Base-by-base conservation (phyloP, 208 protist genomes). In the Trypanosoma scelopori region DNA sequence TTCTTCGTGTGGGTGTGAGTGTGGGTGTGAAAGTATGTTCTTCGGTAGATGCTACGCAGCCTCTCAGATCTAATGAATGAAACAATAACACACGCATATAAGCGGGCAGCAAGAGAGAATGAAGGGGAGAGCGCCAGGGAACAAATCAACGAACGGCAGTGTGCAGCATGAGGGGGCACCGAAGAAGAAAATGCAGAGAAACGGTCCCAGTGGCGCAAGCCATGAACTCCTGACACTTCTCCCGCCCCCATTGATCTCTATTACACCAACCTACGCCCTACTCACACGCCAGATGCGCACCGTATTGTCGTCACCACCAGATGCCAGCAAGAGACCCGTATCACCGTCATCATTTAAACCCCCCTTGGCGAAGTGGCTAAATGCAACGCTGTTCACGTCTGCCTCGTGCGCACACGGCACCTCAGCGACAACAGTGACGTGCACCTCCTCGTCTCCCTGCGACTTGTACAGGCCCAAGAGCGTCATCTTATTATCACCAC, bases 371-470 rank as follows among this genome's bases (percentile, higher is more conserved):
- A 77, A 43, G 11, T 48, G 63, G 6, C 69, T 56, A 50, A 93
- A 94, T n/a, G 58, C 56, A 13, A 96, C 87, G 52, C 73, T 76
- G 61, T 96, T 96, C 23, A 96, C 90, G 48, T 96, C 90, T 1
- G 87, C 65, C 27, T 79, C 58, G 55, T 94, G 90, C 7, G 86
- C 85, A 7, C 74, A 75, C 22, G 60, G 57, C 23, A 87, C 58
- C 22, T 71, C 75, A 13, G 77, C 78, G 12, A 84, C 51, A 22
- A 82, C 73, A 27, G 47, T 51, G 30, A 74, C 59, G 22, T 69
- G 51, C 11, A 77, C 51, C 4, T 71, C 55, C 13, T 47, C 57
- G 42, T 75, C 56, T 5, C 51, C 49, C 23, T 15, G 1, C 37
- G 67, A 66, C n/a, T 78, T 52, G 68, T 79, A 74, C 22, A 91